A percentile compares a stretch with the other conserved stretches of the same genome.
Evolutionary conservation across 495 filamentous ascomycete genomes (phyloP).

Genomic region (Hypoxylon fuscum): DNA sequence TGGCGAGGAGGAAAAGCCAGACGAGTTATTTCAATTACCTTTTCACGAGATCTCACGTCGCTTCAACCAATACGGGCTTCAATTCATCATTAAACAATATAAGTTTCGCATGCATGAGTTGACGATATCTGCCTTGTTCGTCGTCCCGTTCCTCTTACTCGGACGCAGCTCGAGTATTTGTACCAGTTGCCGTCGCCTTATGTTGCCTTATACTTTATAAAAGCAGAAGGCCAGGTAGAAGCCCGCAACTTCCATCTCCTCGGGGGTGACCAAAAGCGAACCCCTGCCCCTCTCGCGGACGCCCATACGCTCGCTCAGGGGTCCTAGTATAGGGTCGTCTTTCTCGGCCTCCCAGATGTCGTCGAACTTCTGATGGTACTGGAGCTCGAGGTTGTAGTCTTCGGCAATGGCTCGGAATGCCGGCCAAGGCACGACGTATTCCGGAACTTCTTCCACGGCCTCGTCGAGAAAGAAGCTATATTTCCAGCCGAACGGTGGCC

Average conservation of each 20-base stretch:
- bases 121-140: too few species aligned
- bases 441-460: constrained; percentile 93
- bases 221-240: constrained; percentile 96
- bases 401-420: constrained; percentile 93
- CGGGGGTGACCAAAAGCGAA: constrained; percentile 70
- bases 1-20: too few species aligned
- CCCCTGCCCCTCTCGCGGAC: constrained; percentile 78
- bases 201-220: constrained; percentile 78
- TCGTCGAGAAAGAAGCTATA: constrained; percentile 96
- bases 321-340: constrained; percentile 78
- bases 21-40: too few species aligned
- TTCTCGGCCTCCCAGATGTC: constrained; percentile 93
- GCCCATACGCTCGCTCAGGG: constrained; percentile 92
- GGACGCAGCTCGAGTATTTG: too few species aligned
- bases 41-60: too few species aligned
- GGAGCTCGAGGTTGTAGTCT: constrained; percentile 93
- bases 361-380: constrained; percentile 87
- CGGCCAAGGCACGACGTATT: constrained; percentile 98
- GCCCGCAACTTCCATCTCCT: constrained; percentile 89
- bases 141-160: too few species aligned
- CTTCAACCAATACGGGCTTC: too few species aligned
- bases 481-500: constrained; percentile 96
- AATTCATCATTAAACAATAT: too few species aligned
- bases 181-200: too few species aligned
- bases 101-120: too few species aligned